These are phyloP conservation scores for Phalaenopsis hybrid DNA, from an alignment of 116 monocot species.

Conservation along the genomic window DNA sequence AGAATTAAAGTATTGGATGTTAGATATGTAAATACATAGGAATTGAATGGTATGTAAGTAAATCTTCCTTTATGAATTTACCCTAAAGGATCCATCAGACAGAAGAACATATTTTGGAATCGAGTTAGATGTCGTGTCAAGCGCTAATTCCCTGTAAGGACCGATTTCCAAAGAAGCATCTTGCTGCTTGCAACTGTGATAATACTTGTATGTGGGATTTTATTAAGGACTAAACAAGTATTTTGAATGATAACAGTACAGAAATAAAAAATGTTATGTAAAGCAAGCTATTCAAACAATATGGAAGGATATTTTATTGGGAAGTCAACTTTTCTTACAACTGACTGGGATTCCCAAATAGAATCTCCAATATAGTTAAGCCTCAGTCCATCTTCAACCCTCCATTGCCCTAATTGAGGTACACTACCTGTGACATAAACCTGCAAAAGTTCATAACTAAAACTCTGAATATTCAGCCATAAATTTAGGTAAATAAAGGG, in stretches of 20 bases:
- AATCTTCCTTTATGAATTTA: constrained; percentile 18
- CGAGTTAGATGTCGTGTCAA: constrained; percentile 33
- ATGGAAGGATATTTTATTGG: constrained; percentile 92
- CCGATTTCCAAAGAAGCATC: constrained; percentile 54
- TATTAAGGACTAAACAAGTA: constrained; percentile 37
- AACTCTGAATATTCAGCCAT: not conserved
- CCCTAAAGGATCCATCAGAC: constrained; percentile 73
- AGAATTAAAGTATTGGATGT: too few relatives aligned
- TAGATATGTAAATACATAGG: too few relatives aligned
- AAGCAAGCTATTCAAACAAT: not conserved
- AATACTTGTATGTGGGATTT: constrained; percentile 71
- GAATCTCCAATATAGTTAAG: constrained; percentile 58
- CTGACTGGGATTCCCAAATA: constrained; percentile 66
- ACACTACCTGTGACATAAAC: constrained; percentile 67
- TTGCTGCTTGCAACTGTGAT: constrained; percentile 24
- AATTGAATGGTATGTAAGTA: too few relatives aligned
- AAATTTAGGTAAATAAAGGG: constrained; percentile 1
- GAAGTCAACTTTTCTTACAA: constrained; percentile 52
- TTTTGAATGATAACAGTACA: constrained; percentile 8
- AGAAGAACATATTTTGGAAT: constrained; percentile 48
- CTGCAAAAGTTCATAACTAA: constrained; percentile 30
- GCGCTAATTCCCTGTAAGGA: constrained; percentile 50
- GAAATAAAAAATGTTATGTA: not conserved
- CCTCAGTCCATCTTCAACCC: constrained; percentile 49
- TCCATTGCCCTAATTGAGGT: constrained; percentile 62